Evolutionary conservation across 1,284 basidiomycete species (phyloP).

Genomic region (Apiotrichum domesticum): DNA sequence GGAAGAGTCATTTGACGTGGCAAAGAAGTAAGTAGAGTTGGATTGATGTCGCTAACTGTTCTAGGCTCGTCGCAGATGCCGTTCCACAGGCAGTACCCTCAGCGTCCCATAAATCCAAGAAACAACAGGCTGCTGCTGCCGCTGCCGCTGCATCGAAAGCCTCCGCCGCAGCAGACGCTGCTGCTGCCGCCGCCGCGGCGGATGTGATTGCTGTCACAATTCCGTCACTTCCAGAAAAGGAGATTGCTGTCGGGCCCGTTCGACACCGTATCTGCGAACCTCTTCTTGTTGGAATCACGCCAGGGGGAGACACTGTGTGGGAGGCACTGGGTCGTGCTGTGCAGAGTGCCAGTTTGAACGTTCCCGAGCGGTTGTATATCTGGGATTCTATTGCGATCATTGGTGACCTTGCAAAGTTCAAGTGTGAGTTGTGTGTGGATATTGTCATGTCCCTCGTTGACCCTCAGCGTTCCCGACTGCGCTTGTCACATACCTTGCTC

Average conservation of each 20-base stretch:
- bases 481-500: slow-evolving; percentile 65
- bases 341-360: slow-evolving; percentile 28
- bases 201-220: slow-evolving; percentile 44
- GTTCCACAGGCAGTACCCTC: slow-evolving; percentile 20
- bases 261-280: slow-evolving; percentile 87
- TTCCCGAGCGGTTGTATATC: slow-evolving; percentile 59
- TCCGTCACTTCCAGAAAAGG: slow-evolving; percentile 65
- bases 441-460: background rate
- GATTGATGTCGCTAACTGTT: slow-evolving; percentile 17
- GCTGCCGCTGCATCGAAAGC: slow-evolving; percentile 56
- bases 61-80: slow-evolving; percentile 30
- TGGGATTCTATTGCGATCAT: slow-evolving; percentile 79
- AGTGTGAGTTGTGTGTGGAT: slow-evolving; percentile 53
- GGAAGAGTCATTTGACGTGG: slow-evolving; percentile 64
- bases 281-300: slow-evolving; percentile 53
- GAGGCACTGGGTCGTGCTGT: slow-evolving; percentile 41
- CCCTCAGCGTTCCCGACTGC: slow-evolving; percentile 51
- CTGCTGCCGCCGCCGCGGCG: slow-evolving; percentile 28
- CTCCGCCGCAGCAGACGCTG: slow-evolving; percentile 64
- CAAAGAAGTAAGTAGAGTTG: slow-evolving; percentile 47
- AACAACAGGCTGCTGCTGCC: slow-evolving; percentile 50
- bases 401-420: slow-evolving; percentile 70
- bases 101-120: slow-evolving; percentile 48
- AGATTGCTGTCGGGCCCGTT: slow-evolving; percentile 74
- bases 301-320: slow-evolving; percentile 54